phyloP scores from a whole-genome alignment of 805 yeast species.

The Metahyphopichia silvanorum region DNA sequence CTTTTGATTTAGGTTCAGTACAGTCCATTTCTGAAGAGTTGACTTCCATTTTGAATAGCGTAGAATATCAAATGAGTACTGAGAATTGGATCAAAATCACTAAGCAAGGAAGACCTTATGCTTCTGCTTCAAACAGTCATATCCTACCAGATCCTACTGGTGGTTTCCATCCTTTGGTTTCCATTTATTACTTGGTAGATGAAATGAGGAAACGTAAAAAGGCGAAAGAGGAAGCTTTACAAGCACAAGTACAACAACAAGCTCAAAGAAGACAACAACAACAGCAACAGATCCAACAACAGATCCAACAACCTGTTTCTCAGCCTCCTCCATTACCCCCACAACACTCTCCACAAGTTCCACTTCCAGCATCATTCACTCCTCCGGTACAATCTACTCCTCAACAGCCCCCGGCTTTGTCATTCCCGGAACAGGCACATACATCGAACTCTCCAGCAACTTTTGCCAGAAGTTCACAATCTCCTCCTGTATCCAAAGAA shows the following conservation, averaged over 20 bases:
- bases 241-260: constrained; percentile 23
- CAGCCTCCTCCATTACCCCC: constrained; percentile 10
- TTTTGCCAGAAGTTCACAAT: constrained; percentile 9
- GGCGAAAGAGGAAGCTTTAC: constrained; percentile 51
- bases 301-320: constrained; percentile 6
- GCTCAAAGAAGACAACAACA: constrained; percentile 10
- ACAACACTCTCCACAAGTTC: constrained; percentile 17
- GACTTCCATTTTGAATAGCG: constrained; percentile 54
- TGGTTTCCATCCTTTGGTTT: constrained; percentile 84
- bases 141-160: constrained; percentile 70
- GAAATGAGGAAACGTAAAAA: constrained; percentile 76
- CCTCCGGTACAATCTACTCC: constrained; percentile 1
- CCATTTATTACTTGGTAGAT: constrained; percentile 80
- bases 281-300: constrained; percentile 10
- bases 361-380: constrained; percentile 3
- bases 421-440: constrained; percentile 41
- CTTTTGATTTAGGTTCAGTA: constrained; percentile 74
- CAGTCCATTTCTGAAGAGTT: constrained; percentile 57
- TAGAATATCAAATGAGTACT: constrained; percentile 60
- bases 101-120: constrained; percentile 36
- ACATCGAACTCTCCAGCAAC: constrained; percentile 21
- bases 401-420: constrained; percentile 14
- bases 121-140: constrained; percentile 29
- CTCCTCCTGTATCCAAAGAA: constrained; percentile 8
- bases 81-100: constrained; percentile 56